Base-by-base conservation (phyloP, 2,329 filamentous ascomycete genomes). In the Claviceps digitariae region DNA sequence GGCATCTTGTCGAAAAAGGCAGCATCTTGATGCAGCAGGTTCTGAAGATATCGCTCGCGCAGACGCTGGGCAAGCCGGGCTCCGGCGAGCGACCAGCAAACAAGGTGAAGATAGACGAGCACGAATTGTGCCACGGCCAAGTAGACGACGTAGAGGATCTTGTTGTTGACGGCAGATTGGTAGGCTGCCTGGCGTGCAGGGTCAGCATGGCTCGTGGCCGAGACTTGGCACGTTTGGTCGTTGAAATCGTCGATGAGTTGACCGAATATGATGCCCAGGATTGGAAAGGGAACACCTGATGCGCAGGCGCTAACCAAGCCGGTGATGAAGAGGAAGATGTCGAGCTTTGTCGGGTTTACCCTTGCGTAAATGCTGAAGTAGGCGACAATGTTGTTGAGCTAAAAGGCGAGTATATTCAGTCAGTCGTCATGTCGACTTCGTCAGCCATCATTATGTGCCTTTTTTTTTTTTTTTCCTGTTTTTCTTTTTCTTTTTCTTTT, bases 121-220 rank as follows among this genome's bases (percentile, higher is more conserved):
- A 73, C 69, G 55, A 84, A 81, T 52, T 76, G 72, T 12, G 73
- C 80, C 53, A 83, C 76, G 15, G 77, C 75, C 34, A 84, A 68
- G 60, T 82, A 83, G 4, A 83, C 73, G 29, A 84, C 69, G 41
- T 73, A 56, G 61, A 82, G 63, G 31, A 84, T 73, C 57, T 77
- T 79, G 52, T 64, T 59, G 56, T 76, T 69, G 52, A 78, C 70
- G 25, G 48, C 25, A 7, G 45, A 48, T 15, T 48, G 45, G 29
- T 48, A 48, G 27, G 29, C 45, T 8, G 45, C 45, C 45, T 48
- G 45, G 17, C 27, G 45, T 13, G 45, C n/a, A n/a, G 8, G 27
- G 57, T 62, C 41, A 54, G 52, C 52, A 70, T 63, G 46, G 67
- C 65, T 25, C 36, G 10, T 38, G 23, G n/a, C 34, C 44, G 10